These are phyloP conservation scores for Imleria badia DNA, from an alignment of 768 basidiomycete genomes.

Conservation along the genomic window DNA sequence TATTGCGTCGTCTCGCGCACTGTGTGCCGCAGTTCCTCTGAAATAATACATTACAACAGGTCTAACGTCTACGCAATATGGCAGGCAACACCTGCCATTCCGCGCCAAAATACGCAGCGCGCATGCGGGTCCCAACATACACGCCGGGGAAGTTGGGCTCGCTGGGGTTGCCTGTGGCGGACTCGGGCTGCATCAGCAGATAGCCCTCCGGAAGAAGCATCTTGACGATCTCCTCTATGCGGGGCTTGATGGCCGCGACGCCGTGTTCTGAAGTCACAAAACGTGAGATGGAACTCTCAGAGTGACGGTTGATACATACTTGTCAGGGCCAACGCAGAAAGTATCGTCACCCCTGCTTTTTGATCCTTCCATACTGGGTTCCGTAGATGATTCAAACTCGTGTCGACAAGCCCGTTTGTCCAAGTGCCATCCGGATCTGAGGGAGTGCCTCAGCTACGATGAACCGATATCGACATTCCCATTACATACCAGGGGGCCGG, in stretches of 20 bases:
- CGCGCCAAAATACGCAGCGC: slow-evolving; percentile 22
- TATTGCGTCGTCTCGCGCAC: slow-evolving; percentile 8
- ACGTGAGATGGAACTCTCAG: too few species aligned
- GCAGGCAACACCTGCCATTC: not conserved
- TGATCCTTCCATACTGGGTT: too few species aligned
- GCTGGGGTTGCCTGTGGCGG: not conserved
- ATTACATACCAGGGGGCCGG: slow-evolving; percentile 11
- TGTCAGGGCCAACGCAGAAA: slow-evolving; percentile 15
- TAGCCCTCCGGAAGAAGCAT: too few species aligned
- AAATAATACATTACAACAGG: not conserved
- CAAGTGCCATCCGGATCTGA: slow-evolving; percentile 6
- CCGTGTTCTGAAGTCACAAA: too few species aligned
- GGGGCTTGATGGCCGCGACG: too few species aligned
- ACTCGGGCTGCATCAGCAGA: not conserved
- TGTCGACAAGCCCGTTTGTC: slow-evolving; percentile 5
- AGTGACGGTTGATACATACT: too few species aligned
- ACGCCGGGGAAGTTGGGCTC: slow-evolving; percentile 3
- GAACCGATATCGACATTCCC: not conserved
- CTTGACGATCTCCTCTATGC: too few species aligned
- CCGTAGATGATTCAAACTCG: not conserved
- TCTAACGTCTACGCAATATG: not conserved
- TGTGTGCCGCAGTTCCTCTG: slow-evolving; percentile 11
- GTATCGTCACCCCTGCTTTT: not conserved
- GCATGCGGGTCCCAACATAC: slow-evolving; percentile 27
- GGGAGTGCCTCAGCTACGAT: not conserved